Evolutionary conservation across 1,284 basidiomycete genomes (phyloP), one percentile per base, ranked within the genome.

Genomic region (Pseudozyma thailandica): DNA sequence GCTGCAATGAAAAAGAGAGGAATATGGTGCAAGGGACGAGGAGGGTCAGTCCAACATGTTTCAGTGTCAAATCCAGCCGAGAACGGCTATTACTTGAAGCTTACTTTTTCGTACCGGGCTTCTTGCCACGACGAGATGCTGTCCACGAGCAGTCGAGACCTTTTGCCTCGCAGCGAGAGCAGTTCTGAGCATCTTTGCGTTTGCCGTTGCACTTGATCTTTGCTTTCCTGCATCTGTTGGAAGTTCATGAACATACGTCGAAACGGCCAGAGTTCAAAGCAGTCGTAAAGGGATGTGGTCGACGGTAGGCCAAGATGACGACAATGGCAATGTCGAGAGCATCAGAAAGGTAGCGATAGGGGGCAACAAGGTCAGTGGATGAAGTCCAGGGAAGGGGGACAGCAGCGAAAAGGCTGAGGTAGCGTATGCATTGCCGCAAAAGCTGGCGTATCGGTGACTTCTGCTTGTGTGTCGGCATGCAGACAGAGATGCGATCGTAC

Each of bases 171-270:
- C 68, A 71, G 25, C 68, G 52, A 1, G 68, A 52, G 31, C 68
- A 71, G 47, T 71, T 71, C 25, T 64, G 68, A 2, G 61, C 68
- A 10, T 71, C 68, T 33, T 71, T 71, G 41, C 68, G 60, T 44
- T 71, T 71, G 33, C 68, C 68, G 39, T 64, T 71, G 57, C 68
- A 71, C 44, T 71, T 71, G 60, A 71, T 76, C 68, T 71, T 71
- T 12, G 68, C 68, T 41, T 64, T 64, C 16, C 68, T 41, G 49
- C 68, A 71, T 53, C 68, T 71, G 41, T 57, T 43, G 20, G 30
- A 25, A 12, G 33, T n/a, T n/a, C n/a, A n/a, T n/a, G n/a, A n/a
- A n/a, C n/a, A n/a, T n/a, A n/a, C n/a, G n/a, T n/a, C n/a, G n/a
- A n/a, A n/a, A n/a, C n/a, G n/a, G n/a, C n/a, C n/a, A n/a, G n/a